Evolutionary conservation across 768 basidiomycete genomes (phyloP).

Genomic region (Artomyces pyxidatus): DNA sequence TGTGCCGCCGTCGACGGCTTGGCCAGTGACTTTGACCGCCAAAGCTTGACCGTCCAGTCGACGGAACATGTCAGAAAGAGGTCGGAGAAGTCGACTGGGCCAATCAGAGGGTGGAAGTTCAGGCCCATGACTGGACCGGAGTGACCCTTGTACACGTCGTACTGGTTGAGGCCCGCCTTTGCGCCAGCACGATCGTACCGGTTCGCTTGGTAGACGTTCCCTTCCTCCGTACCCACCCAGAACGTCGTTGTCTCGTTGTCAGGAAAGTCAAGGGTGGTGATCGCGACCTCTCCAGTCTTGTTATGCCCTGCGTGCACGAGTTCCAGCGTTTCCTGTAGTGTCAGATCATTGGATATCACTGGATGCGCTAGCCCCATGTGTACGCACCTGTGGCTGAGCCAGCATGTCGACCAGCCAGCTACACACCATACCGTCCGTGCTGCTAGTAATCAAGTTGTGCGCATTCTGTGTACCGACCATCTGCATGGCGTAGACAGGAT

Average conservation of each 20-base stretch:
- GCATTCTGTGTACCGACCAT: conserved; percentile 99
- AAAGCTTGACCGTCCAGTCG: conserved; percentile 98
- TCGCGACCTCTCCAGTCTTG: conserved; percentile 95
- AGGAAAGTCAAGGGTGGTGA: conserved; percentile 90
- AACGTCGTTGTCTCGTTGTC: conserved; percentile 95
- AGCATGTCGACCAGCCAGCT: conserved; percentile 99
- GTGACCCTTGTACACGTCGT: conserved; percentile 90
- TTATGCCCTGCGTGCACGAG: conserved; percentile 84
- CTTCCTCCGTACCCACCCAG: conserved; percentile 98
- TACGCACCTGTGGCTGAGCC: conserved; percentile 89
- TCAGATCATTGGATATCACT: conserved; percentile 5
- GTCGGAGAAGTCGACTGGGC: conserved; percentile 92
- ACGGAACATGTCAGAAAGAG: conserved; percentile 88
- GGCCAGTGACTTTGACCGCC: conserved; percentile 74
- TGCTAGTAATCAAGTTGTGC: conserved; percentile 93
- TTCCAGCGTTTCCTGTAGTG: conserved; percentile 80
- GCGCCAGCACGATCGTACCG: conserved; percentile 94
- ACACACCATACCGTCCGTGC: conserved; percentile 95
- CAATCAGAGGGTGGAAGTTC: conserved; percentile 88
- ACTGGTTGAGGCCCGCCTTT: conserved; percentile 91
- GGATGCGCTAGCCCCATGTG: too few relatives aligned
- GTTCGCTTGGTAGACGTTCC: conserved; percentile 93
- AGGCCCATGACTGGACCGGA: conserved; percentile 90
- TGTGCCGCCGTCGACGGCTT: conserved; percentile 58
- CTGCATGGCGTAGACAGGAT: conserved; percentile 97